Conservation (phyloP, 2,329 filamentous ascomycete species). For the Lasiodiplodia citricola region DNA sequence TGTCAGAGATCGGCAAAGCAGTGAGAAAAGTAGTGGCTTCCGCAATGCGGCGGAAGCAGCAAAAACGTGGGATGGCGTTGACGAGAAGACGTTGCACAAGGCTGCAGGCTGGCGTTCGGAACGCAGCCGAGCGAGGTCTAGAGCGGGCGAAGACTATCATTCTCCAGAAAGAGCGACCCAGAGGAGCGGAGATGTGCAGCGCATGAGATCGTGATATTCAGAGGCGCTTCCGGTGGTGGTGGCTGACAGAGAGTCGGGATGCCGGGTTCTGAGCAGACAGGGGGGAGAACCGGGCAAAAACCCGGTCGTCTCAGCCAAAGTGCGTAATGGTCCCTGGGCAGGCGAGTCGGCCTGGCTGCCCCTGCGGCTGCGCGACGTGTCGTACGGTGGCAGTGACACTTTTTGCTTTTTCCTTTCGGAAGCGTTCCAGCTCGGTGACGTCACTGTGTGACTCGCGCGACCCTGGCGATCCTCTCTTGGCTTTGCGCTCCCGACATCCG, state of each 20-base stretch:
- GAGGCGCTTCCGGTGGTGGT: not conserved
- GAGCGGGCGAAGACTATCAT: not conserved
- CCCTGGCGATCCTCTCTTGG: slow-evolving; percentile 4
- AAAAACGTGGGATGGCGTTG: slow-evolving; percentile 6
- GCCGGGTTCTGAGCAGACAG: not conserved
- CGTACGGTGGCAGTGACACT: not conserved
- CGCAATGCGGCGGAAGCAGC: not conserved
- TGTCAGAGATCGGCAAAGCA: slow-evolving; percentile 12
- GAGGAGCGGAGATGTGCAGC: not conserved
- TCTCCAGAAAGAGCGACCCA: not conserved
- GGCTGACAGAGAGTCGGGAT: not conserved
- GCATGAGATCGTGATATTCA: not conserved
- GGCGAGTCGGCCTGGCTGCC: not conserved
- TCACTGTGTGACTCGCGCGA: slow-evolving; percentile 2
- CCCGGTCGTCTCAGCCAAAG: not conserved
- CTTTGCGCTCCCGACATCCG: not conserved
- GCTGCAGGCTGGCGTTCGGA: slow-evolving; percentile 14
- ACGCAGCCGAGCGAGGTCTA: slow-evolving; percentile 6
- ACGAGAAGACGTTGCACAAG: slow-evolving; percentile 3
- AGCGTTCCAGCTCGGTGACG: not conserved
- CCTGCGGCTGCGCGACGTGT: slow-evolving; percentile 8
- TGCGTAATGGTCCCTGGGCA: not conserved
- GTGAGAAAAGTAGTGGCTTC: not conserved
- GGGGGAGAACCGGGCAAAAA: not conserved
- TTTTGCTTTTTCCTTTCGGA: slow-evolving; percentile 10